phyloP scores from a whole-genome alignment of 768 basidiomycete species.

The Hericium alpestre region DNA sequence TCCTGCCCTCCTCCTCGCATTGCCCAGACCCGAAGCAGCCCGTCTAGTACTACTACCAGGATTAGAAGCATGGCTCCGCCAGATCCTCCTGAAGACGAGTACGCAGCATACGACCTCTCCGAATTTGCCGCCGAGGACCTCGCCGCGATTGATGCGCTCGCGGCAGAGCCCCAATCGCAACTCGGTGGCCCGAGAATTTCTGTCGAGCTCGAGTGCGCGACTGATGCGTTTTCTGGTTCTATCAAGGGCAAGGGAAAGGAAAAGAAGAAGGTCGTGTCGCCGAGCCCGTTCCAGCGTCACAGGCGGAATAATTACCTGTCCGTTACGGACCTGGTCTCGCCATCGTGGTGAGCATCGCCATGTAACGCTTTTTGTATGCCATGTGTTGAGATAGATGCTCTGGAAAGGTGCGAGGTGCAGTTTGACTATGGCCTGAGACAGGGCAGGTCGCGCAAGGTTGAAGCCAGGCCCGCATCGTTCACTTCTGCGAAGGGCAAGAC shows the following conservation, averaged over 20 bases:
- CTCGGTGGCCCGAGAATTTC: conserved; percentile 10
- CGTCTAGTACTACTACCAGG: too few species aligned
- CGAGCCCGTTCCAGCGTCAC: conserved; percentile 8
- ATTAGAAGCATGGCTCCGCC: too few species aligned
- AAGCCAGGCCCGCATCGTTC: conserved; percentile 45
- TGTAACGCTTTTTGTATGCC: background rate
- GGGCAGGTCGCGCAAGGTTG: conserved; percentile 36
- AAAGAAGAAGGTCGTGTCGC: background rate
- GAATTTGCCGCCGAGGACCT: conserved; percentile 7
- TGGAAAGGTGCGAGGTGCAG: conserved; percentile 69
- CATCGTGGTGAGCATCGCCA: conserved; percentile 9
- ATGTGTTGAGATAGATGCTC: background rate
- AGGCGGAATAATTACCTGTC: conserved; percentile 3
- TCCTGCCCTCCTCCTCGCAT: too few species aligned
- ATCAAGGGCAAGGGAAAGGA: background rate
- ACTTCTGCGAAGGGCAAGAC: conserved; percentile 45
- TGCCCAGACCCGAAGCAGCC: too few species aligned
- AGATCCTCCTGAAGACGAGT: conserved; percentile 3
- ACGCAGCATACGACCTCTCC: conserved; percentile 13
- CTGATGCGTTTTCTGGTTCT: conserved; percentile 7
- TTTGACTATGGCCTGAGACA: conserved; percentile 67
- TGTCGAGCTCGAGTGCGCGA: conserved; percentile 3
- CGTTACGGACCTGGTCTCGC: conserved; percentile 13
- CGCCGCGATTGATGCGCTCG: conserved; percentile 4
- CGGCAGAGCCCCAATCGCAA: background rate